Base-by-base conservation (phyloP, 169 alveolate genomes). In the Cryptosporidium meleagridis region DNA sequence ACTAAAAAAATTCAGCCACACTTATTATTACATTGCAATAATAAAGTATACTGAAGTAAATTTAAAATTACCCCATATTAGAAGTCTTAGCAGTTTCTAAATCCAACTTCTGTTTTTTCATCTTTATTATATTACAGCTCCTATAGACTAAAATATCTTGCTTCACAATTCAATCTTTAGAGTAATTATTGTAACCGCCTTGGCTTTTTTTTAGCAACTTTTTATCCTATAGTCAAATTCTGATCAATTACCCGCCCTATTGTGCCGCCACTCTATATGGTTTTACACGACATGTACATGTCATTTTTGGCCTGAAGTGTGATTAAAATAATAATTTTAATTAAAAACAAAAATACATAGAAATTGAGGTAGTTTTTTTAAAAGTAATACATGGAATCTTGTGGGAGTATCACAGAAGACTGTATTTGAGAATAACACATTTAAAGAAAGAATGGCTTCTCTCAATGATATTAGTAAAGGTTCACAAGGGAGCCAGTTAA, bases 281-380 rank as follows among this genome's bases (percentile, higher is more conserved):
- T 29, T 51, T 52, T 73, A 33, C 52, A 73, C 86, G 86, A 59
- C 86, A 73, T 73, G 86, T 73, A 73, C 86, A 73, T 73, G 70
- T 73, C 70, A 73, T 23, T 52, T 7, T n/a, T 26, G 29, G 62
- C 29, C 35, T 21, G 29, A 7, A 51, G 85, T 70, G 85, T 70
- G 71, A 53, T 48, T 14, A 3, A 21, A 35, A 29, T 7, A 8
- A 12, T 41, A 45, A 55, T 52, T 55, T 26, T 58, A 3, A 26
- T 3, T 16, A 41, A 29, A 31, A 31, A 73, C 39, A 73, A 37
- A 58, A 29, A 18, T 23, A 73, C 3, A 16, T 48, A 48, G 45
- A 31, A 53, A 29, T 37, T 16, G 70, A 26, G 45, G 0, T 8
- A 8, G 9, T 41, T 6, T 26, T 70, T 35, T 23, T 1, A 23